A percentile compares a stretch with the other conserved stretches of the same genome.
phyloP scores from a whole-genome alignment of 176 grass and related monocot genomes.

The Echinochloa phyllopogon region DNA sequence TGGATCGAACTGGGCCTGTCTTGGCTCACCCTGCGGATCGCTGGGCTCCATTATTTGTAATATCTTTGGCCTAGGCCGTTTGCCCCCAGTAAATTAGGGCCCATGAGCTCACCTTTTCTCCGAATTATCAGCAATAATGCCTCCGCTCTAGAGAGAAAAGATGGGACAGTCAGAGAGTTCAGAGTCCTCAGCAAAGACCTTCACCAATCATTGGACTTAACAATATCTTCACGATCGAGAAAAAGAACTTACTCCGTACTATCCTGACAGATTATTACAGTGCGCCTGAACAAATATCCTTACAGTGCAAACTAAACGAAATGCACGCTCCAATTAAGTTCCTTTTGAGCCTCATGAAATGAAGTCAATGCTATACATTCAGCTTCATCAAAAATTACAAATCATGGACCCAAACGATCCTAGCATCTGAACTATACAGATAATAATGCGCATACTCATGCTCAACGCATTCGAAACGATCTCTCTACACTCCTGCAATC shows the following conservation, averaged over 20 bases:
- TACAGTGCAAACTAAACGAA: neutral
- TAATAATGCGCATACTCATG: neutral
- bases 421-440: slow-evolving; percentile 20
- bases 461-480: slow-evolving; percentile 7
- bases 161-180: no score
- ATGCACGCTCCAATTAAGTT: neutral
- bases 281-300: neutral
- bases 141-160: no score
- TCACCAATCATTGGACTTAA: neutral
- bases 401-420: neutral
- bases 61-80: neutral
- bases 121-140: no score
- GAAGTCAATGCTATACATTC: slow-evolving; percentile 12
- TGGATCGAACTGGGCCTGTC: neutral
- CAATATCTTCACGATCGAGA: neutral
- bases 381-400: neutral
- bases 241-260: neutral
- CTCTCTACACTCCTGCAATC: slow-evolving; percentile 8
- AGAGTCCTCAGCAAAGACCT: neutral
- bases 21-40: neutral
- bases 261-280: neutral
- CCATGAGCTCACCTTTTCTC: neutral
- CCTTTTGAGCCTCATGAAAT: neutral
- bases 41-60: neutral
- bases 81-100: no score